A percentile compares a stretch with the other conserved stretches of the same genome.
Conservation (phyloP, 176 grass and related monocot species). For the Oryza australiensis region DNA sequence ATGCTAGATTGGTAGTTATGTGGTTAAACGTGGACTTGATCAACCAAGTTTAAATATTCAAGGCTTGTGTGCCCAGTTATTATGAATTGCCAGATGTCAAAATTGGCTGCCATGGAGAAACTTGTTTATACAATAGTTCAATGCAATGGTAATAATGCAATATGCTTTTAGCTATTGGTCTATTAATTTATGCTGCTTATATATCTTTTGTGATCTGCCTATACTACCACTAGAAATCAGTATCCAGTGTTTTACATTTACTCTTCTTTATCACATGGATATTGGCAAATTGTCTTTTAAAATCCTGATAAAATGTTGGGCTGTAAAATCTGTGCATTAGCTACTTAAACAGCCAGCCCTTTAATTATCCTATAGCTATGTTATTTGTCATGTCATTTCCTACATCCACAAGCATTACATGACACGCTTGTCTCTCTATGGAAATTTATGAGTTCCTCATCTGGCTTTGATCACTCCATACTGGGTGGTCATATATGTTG, state of each 20-base stretch:
- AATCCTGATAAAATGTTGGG: background rate
- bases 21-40: background rate
- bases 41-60: background rate
- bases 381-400: background rate
- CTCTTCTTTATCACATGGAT: background rate
- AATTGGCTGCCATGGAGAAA: background rate
- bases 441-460: background rate
- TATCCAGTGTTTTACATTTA: background rate
- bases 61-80: background rate
- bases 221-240: background rate
- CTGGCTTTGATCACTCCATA: background rate
- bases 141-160: background rate
- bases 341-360: background rate
- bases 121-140: background rate
- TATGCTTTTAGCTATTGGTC: background rate
- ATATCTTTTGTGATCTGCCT: background rate
- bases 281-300: background rate
- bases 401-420: background rate
- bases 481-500: background rate
- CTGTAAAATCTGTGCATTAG: background rate
- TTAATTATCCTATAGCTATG: background rate
- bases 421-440: background rate
- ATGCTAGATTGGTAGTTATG: background rate
- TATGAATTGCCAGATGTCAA: background rate
- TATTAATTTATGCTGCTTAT: background rate